Conservation (phyloP, 176 grass and related monocot species). For the Tillandsia leiboldiana region DNA sequence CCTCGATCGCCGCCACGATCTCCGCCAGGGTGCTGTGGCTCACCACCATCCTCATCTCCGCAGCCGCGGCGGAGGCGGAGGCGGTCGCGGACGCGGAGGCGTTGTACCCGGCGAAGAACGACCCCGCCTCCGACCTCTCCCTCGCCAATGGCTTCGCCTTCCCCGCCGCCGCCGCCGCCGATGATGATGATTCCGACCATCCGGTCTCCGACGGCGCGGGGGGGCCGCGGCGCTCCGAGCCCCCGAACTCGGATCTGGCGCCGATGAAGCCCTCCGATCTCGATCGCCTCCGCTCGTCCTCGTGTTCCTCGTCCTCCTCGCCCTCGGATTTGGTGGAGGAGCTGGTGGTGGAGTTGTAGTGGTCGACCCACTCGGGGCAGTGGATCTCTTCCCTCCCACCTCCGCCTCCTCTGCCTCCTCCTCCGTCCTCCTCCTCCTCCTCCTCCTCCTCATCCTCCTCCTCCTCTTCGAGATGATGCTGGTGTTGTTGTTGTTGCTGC, state of each 20-base stretch:
- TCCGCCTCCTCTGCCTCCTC: conserved; percentile 29
- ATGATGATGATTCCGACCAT: background rate
- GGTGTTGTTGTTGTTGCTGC: conserved; percentile 3
- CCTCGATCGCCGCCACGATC: conserved; percentile 79
- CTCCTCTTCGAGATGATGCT: conserved; percentile 42
- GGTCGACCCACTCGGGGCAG: conserved; percentile 26
- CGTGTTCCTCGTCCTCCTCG: background rate
- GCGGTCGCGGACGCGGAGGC: conserved; percentile 27
- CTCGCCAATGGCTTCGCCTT: conserved; percentile 29
- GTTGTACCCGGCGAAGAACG: conserved; percentile 14
- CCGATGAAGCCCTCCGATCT: conserved; percentile 60
- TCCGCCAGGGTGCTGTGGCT: conserved; percentile 69
- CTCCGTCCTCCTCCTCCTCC: conserved; percentile 19
- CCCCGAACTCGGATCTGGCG: conserved; percentile 62
- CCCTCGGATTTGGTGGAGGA: conserved; percentile 15
- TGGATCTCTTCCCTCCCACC: conserved; percentile 45
- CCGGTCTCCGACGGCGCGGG: conserved; percentile 19
- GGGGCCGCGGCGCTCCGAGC: too few species aligned
- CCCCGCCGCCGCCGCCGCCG: conserved; percentile 21
- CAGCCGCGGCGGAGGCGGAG: conserved; percentile 17
- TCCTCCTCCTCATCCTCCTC: conserved; percentile 41
- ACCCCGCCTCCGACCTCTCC: conserved; percentile 44
- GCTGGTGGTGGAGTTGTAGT: conserved; percentile 23
- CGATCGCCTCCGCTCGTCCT: conserved; percentile 7
- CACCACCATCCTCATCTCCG: conserved; percentile 58